Evolutionary conservation across 2,329 filamentous ascomycete species (phyloP), one percentile per base, ranked within the genome.

Genomic region (Talaromyces sp.): DNA sequence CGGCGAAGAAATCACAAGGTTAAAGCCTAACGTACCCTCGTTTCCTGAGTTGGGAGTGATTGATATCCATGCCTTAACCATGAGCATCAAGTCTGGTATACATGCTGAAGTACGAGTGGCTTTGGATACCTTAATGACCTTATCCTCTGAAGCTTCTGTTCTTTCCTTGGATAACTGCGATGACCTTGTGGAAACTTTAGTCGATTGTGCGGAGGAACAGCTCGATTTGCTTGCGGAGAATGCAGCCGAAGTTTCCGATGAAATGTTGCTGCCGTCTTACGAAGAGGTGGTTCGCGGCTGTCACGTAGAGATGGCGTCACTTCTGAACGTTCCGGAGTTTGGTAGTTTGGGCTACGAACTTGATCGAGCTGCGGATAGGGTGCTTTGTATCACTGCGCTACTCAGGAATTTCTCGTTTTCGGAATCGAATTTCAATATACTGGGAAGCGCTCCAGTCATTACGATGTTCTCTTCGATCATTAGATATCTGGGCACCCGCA

Each of bases 181-280:
- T 65, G 95, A 98, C 74, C 79, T 99, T 64, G 85, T 97, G 19
- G 95, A 98, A 66, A 90, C 90, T 0, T 79, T 99, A 60, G 82
- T 97, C 39, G 95, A 98, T 70, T 97, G 92, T 74, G 95, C 92
- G 1, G 93, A 97, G 76, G 90, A 93, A 13, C 92, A 97, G 74
- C 82, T 94, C 27, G 92, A 97, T 45, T 75, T 91, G 11, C 83
- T 99, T n/a, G 90, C 89, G 0, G 92, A 97, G 68, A 89, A 94
- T 73, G 89, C 92, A 0, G 87, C 88, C 4, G 92, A 97, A 73
- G 89, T 96, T 0, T 95, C 92, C 0, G 92, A 97, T 73, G 91
- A 91, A 66, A 89, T 97, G 69, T 86, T 92, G 68, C 82, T 99
- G 41, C 87, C 86, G 3, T 86, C 92, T 0, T 98, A 98, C 73